phyloP scores from a whole-genome alignment of 2,329 filamentous ascomycete species.

The Arachnopeziza araneosa region DNA sequence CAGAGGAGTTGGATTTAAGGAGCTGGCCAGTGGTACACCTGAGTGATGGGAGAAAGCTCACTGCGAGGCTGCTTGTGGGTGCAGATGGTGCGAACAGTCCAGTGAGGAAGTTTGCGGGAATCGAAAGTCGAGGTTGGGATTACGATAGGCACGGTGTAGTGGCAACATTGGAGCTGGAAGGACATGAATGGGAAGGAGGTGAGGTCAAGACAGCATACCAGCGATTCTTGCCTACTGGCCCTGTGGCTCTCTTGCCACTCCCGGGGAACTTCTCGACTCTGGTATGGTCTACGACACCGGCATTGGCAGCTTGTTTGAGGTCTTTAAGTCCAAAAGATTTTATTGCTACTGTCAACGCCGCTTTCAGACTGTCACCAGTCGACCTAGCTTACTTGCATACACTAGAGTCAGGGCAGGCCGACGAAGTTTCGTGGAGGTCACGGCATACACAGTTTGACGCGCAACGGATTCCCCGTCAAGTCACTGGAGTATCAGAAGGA shows the following conservation, averaged over 20 bases:
- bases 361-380: conserved; percentile 73
- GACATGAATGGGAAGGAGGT: conserved; percentile 48
- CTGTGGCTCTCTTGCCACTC: conserved; percentile 84
- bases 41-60: conserved; percentile 57
- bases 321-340: conserved; percentile 68
- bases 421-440: conserved; percentile 81
- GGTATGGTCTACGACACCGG: conserved; percentile 90
- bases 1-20: conserved; percentile 67
- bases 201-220: conserved; percentile 78
- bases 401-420: conserved; percentile 50
- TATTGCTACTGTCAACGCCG: conserved; percentile 83
- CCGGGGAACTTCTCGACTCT: conserved; percentile 78
- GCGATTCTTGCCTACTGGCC: conserved; percentile 87
- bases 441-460: conserved; percentile 58
- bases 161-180: conserved; percentile 73
- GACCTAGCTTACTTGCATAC: conserved; percentile 82
- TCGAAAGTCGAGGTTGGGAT: conserved; percentile 85
- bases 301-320: conserved; percentile 74
- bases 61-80: conserved; percentile 80
- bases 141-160: conserved; percentile 88
- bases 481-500: conserved; percentile 67
- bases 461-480: conserved; percentile 56
- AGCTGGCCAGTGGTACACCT: conserved; percentile 84
- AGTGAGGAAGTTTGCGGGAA: conserved; percentile 82
- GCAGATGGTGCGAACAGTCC: conserved; percentile 95